Evolutionary conservation across 169 alveolate genomes (phyloP), one percentile per base, ranked within the genome.

Genomic region (Plasmodium relictum): DNA sequence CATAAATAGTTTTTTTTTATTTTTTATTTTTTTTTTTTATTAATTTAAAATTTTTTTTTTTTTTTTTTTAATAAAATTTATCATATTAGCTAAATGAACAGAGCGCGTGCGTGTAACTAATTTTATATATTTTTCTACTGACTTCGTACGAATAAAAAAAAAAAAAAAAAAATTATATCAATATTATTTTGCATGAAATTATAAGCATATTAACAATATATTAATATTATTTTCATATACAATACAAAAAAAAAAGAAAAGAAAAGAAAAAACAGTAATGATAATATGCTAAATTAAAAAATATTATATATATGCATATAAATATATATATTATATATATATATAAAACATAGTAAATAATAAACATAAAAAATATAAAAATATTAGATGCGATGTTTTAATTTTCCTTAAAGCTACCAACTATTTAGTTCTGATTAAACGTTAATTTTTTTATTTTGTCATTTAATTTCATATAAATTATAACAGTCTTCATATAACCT

Each of bases 91-190:
- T 65, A 63, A 58, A 74, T 45, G 18, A 24, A 48, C 73, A 42
- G 18, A 42, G 56, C 72, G 52, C 90, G 74, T 41, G 72, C 73
- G 83, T 68, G 90, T 80, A 80, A 80, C 90, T 14, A 80, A 80
- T 48, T 58, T 45, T 24, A 26, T 80, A 71, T 68, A 39, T 70
- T 52, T 39, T 39, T 59, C 48, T 45, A 68, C 89, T 76, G 78
- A 44, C 89, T 63, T 20, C 52, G 31, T 69, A 76, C 66, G 37
- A 63, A 70, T 18, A 70, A 76, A 76, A 45, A 63, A 68, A 6
- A 52, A 48, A 48, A 52, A 52, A 52, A 52, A 52, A 52, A n/a
- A 52, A 8, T n/a, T 52, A 48, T 48, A 52, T 52, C 5, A 52
- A 52, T 52, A 52, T 10, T 31, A 2, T 31, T 31, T 31, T 31